Conservation (phyloP, 495 filamentous ascomycete species). For the Lichina pygmaea region DNA sequence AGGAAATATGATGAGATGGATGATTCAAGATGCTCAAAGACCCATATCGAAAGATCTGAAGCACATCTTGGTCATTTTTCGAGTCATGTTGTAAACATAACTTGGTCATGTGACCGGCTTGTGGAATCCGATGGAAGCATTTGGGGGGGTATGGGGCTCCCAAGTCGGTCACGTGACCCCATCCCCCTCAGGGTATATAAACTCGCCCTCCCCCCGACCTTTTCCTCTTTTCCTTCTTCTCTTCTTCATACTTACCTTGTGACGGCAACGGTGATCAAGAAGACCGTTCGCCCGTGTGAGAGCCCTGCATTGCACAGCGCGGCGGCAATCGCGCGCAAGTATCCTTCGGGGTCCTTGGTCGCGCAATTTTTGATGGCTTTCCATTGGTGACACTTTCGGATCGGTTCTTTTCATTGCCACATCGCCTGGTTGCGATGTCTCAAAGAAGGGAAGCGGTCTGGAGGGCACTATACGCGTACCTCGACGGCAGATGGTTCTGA, state of each 20-base stretch:
- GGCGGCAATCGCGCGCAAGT: slow-evolving; percentile 7
- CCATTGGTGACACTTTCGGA: background rate
- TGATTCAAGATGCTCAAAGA: no score
- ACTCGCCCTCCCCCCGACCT: background rate
- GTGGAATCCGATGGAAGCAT: no score
- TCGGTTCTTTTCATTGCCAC: slow-evolving; percentile 3
- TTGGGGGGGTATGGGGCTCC: no score
- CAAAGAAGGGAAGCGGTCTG: slow-evolving; percentile 3
- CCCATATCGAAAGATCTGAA: no score
- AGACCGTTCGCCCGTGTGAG: slow-evolving; percentile 4
- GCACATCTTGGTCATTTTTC: no score
- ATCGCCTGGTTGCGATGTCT: slow-evolving; percentile 2
- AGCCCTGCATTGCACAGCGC: slow-evolving; percentile 13
- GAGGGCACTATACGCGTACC: no score
- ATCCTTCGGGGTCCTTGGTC: slow-evolving; percentile 10
- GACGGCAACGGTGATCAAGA: slow-evolving; percentile 4
- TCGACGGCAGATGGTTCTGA: no score
- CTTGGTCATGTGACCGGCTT: no score
- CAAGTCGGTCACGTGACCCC: background rate
- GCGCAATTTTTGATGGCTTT: slow-evolving; percentile 12
- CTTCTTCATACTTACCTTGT: slow-evolving; percentile 7
- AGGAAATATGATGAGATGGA: no score
- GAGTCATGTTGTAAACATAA: no score
- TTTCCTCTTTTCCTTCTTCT: background rate
- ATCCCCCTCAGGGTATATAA: slow-evolving; percentile 1